These are phyloP conservation scores for Phialophora verrucosa DNA, from an alignment of 2,329 filamentous ascomycete species.

Conservation along the genomic window DNA sequence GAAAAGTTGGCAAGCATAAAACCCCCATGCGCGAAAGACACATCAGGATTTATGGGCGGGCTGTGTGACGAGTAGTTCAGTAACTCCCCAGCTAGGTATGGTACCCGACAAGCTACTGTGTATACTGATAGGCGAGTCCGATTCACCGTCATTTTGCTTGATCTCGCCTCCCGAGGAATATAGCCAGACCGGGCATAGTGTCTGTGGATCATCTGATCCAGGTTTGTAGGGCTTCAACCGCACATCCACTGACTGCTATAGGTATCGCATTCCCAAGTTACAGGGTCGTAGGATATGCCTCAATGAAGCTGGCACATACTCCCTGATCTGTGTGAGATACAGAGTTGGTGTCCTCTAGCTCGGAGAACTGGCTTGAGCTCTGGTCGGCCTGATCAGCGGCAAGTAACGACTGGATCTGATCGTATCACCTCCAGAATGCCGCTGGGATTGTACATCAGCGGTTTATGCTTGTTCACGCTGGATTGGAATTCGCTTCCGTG, in stretches of 20 bases:
- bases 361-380: neutral
- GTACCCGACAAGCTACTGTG: neutral
- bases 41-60: too few relatives aligned
- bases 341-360: neutral
- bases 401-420: neutral
- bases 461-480: neutral
- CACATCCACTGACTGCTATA: neutral
- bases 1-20: neutral
- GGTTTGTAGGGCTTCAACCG: conserved; percentile 2
- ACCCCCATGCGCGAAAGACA: neutral
- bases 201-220: conserved; percentile 6
- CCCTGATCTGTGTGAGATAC: neutral
- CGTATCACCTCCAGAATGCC: neutral
- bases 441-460: neutral
- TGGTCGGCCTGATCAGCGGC: neutral
- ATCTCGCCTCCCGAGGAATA: conserved; percentile 21
- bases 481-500: neutral
- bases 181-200: conserved; percentile 12
- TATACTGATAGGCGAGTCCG: neutral
- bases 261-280: neutral
- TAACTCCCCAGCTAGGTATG: too few relatives aligned
- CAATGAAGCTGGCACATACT: neutral
- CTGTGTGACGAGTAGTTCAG: too few relatives aligned
- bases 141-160: neutral
- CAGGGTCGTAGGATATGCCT: neutral